A percentile compares a stretch with the other conserved stretches of the same genome.
Evolutionary conservation across 192 early-diverging fungal genomes (phyloP).

Genomic region (Glomus cerebriforme): DNA sequence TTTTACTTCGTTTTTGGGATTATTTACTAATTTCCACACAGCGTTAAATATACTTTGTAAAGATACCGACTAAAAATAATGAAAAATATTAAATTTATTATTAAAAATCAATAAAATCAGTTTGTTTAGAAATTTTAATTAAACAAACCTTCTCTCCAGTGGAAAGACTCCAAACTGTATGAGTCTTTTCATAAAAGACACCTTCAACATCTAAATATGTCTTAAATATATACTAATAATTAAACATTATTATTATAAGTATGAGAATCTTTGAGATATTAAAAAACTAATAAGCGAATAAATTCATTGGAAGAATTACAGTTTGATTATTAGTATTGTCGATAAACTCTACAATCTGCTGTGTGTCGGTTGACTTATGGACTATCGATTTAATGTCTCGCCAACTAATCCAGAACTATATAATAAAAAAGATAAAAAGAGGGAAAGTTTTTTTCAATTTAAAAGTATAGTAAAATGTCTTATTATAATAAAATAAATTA

Average conservation of each 20-base stretch:
- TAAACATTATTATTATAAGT: not conserved
- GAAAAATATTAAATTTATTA: not conserved
- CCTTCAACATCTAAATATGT: not conserved
- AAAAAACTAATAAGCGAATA: not conserved
- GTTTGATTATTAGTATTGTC: not conserved
- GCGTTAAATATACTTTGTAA: conserved; percentile 11
- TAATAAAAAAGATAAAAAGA: not conserved
- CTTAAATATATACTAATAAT: conserved; percentile 13
- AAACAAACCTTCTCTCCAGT: conserved; percentile 5
- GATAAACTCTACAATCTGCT: conserved; percentile 10
- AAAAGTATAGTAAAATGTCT: not conserved
- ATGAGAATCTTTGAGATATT: not conserved
- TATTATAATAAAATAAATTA: not conserved
- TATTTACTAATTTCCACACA: not conserved
- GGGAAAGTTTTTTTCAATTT: no score
- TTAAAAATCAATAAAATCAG: not conserved
- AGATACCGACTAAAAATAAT: not conserved
- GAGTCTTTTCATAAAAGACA: not conserved
- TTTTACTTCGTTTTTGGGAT: no score
- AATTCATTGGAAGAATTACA: not conserved
- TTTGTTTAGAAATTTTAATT: not conserved
- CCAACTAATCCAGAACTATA: conserved; percentile 46
- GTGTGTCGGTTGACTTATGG: not conserved
- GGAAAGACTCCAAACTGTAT: not conserved
- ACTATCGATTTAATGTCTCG: conserved; percentile 45